Evolutionary conservation across 2,329 filamentous ascomycete species (phyloP), one percentile per base, ranked within the genome.

Genomic region (Neurospora sp.): DNA sequence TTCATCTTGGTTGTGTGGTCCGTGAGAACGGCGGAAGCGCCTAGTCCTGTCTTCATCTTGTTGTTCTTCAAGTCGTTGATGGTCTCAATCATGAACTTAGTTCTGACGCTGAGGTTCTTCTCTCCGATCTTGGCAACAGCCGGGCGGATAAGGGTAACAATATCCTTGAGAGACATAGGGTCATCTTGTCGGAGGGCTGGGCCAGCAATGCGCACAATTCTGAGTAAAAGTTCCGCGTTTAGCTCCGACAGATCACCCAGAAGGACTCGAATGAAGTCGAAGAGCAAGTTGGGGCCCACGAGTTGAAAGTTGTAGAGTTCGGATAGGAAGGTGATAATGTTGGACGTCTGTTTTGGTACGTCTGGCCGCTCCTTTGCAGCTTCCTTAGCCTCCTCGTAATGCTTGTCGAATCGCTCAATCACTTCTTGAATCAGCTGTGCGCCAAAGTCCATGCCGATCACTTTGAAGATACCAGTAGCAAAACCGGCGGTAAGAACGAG

Each of bases 21-120:
- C 1, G 90, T 89, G 0, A 89, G 87, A 6, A 96, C 83, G 3
- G 86, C 87, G 1, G 92, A 92, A 52, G 91, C 91, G 65, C 87
- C 86, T 4, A 86, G 86, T 17, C 88, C 89, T 15, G 90, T 89
- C 79, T 95, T 97, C 77, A 94, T 86, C 71, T 92, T 92, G 80
- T 96, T 97, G 82, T 97, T 97, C 79, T 97, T 97, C 38, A 99
- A 84, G 76, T 97, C 92, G 71, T 92, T 93, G 79, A 99, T 97
- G 0, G 91, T 96, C 77, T 98, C 95, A 68, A 99, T 92, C 94
- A 98, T 98, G 81, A 97, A 97, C 74, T 92, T 96, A 1, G 95
- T 97, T 69, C 96, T 89, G 10, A 94, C 92, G 1, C 93, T 95
- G 37, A 97, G 83, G 23, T 89, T 91, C 12, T 83, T 83, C 75